Evolutionary conservation across 257 asterid species (phyloP), one percentile per base, ranked within the genome.

Genomic region (Jaltomata sinuosa): DNA sequence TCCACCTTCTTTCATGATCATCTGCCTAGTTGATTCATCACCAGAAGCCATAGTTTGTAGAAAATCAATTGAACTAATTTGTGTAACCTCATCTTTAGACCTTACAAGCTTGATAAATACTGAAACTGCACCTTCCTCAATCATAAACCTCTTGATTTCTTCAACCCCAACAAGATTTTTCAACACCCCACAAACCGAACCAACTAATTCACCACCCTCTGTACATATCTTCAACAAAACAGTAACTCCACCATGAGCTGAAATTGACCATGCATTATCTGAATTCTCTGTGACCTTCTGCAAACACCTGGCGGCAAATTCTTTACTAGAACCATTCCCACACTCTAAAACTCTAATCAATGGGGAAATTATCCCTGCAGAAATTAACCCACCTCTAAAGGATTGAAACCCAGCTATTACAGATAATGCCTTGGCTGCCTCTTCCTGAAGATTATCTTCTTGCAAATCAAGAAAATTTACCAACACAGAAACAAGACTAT

Each of bases 171-270:
- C 92, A 38, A 95, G 94, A 87, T 94, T 95, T 80, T 93, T 95
- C 97, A 97, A 84, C 91, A 97, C 97, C 86, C 95, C 92, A 85
- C 95, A 93, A 78, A 94, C 89, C 79, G 92, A 84, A 69, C 86
- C 57, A 80, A 94, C 90, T 82, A 93, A 68, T 78, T 53, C 53
- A 32, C 87, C 87, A n/a, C 27, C 67, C 21, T 84, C 57, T n/a
- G 38, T 79, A 31, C 99, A 94, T 19, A 95, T 90, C 84, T 97
- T 95, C 87, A 97, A 83, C 79, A 97, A 91, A 21, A 85, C 91
- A 10, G 97, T 90, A 3, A 93, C 98, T 47, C 99, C 98, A 32
- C 98, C 99, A 14, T 97, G 99, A 38, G 99, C 95, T 11, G 98
- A 95, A 88, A 97, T 90, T 1, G 98, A 91, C 99, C 99, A 97